Conservation (phyloP, 345 rosid species). For the Cardamine resedifolia region DNA sequence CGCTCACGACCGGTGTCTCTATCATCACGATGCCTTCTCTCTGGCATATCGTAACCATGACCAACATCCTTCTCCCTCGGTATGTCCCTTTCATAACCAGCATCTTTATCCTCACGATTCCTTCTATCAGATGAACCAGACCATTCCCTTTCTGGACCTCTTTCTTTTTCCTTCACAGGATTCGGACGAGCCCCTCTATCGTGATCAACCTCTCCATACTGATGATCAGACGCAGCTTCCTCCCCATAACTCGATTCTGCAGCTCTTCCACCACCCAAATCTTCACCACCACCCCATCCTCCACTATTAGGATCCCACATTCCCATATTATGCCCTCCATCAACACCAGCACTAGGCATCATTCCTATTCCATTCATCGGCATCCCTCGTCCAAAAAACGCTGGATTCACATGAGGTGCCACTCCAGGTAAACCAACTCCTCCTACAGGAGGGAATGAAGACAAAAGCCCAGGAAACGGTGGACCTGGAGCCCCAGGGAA, state of each 20-base stretch:
- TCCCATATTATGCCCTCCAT: conserved; percentile 72
- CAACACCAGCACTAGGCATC: conserved; percentile 64
- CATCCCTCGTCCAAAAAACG: conserved; percentile 79
- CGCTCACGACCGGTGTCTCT: conserved; percentile 63
- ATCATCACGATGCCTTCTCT: conserved; percentile 65
- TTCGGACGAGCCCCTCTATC: conserved; percentile 63
- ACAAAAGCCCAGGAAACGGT: conserved; percentile 61
- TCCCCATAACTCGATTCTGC: conserved; percentile 86
- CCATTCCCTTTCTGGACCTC: conserved; percentile 70
- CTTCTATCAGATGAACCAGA: conserved; percentile 73
- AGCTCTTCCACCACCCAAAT: conserved; percentile 69
- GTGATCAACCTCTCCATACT: conserved; percentile 66
- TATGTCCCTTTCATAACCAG: conserved; percentile 53
- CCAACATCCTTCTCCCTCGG: conserved; percentile 63
- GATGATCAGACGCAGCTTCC: conserved; percentile 83
- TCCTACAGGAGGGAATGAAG: conserved; percentile 67
- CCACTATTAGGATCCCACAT: conserved; percentile 77
- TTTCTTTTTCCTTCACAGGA: conserved; percentile 64
- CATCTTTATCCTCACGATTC: conserved; percentile 68
- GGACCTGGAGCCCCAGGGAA: conserved; percentile 74
- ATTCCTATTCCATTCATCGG: conserved; percentile 77
- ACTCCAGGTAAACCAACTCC: conserved; percentile 75
- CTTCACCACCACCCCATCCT: conserved; percentile 77
- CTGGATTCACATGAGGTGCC: conserved; percentile 87
- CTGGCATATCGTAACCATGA: conserved; percentile 57